A percentile compares a stretch with the other conserved stretches of the same genome.
phyloP scores from a whole-genome alignment of 257 asterid species.

The Solanum tarijense region DNA sequence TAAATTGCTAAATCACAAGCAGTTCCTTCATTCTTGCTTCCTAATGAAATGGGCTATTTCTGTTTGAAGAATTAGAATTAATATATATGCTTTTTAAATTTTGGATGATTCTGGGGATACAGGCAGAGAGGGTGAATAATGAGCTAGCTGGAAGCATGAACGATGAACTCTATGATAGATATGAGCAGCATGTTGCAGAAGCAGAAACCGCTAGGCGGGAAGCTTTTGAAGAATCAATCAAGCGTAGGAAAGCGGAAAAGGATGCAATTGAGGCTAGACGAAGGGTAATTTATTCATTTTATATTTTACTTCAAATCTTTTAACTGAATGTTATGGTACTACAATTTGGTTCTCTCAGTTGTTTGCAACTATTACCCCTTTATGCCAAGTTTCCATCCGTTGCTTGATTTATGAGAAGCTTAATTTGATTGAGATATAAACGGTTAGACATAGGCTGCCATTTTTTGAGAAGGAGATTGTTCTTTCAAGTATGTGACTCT shows the following conservation, averaged over 20 bases:
- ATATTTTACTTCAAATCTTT: neutral
- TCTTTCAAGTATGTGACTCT: neutral
- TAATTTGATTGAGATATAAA: neutral
- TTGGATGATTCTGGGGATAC: conserved; percentile 4
- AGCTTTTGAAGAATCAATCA: conserved; percentile 59
- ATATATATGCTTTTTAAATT: neutral
- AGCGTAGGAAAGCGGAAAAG: conserved; percentile 66
- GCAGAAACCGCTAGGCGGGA: conserved; percentile 62
- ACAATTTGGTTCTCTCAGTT: neutral
- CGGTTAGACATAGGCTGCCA: neutral
- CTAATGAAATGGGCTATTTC: neutral
- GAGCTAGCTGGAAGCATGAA: conserved; percentile 13
- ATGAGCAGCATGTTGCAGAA: conserved; percentile 52
- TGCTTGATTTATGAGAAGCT: neutral
- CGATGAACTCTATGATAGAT: conserved; percentile 31
- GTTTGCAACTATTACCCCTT: neutral
- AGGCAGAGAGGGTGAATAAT: conserved; percentile 43
- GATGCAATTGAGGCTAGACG: conserved; percentile 36
- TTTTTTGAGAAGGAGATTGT: neutral
- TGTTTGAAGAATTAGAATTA: neutral
- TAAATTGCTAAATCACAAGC: neutral
- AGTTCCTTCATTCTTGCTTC: neutral
- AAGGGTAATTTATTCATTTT: conserved; percentile 23
- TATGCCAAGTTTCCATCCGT: neutral
- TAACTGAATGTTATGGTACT: neutral